Evolutionary conservation across 75 land plant species (phyloP).

Genomic region (Selaginella tamariscina): DNA sequence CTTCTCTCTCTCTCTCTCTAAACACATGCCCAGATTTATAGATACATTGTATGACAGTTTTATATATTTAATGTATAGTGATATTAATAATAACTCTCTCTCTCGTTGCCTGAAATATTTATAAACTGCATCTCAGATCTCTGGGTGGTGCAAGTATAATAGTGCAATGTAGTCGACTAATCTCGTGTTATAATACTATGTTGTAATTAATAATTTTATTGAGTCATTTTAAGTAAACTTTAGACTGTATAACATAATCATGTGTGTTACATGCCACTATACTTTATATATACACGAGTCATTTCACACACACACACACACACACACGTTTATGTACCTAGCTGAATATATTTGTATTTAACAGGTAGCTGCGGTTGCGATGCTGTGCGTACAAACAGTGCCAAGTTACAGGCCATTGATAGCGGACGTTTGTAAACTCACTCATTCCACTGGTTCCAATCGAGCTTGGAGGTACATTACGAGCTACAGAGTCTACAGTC

Average conservation of each 20-base stretch:
- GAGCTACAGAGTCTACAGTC: not conserved
- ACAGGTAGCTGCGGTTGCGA: conserved; percentile 5
- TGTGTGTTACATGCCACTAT: too few relatives aligned
- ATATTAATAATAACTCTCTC: not conserved
- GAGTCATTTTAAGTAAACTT: too few relatives aligned
- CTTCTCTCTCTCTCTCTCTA: too few relatives aligned
- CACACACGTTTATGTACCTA: not conserved
- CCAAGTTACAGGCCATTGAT: conserved; percentile 10
- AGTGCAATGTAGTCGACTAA: too few relatives aligned
- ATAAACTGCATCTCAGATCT: too few relatives aligned
- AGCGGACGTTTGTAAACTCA: conserved; percentile 2
- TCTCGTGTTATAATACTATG: too few relatives aligned
- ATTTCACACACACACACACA: not conserved
- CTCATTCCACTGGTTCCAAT: conserved; percentile 7
- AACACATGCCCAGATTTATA: too few relatives aligned
- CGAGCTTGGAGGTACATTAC: conserved; percentile 3
- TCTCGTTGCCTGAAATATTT: not conserved
- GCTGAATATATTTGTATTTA: not conserved
- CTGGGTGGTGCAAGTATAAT: too few relatives aligned
- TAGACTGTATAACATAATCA: too few relatives aligned
- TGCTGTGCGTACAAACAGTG: conserved; percentile 1
- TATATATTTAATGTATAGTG: too few relatives aligned
- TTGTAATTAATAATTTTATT: too few relatives aligned
- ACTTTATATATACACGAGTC: not conserved
- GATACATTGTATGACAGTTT: too few relatives aligned